Base-by-base conservation (phyloP, 2,329 filamentous ascomycete genomes). In the Talaromyces sp. region DNA sequence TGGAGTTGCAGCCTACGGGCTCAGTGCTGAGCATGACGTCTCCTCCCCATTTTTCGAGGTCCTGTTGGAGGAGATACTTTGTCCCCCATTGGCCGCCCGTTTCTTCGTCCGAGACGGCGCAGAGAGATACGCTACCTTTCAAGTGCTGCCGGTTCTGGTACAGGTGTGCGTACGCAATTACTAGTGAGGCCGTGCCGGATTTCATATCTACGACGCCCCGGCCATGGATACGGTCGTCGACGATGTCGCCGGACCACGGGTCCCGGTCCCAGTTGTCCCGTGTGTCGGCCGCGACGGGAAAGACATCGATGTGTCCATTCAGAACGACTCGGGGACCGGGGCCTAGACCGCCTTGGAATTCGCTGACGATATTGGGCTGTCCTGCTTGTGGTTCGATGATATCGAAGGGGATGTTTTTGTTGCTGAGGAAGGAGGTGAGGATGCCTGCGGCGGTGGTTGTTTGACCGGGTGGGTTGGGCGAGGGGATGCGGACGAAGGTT, bases 131-230 rank as follows among this genome's bases (percentile, higher is more conserved):
- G 45, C 69, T 72, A 27, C 73, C 71, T 19, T 54, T 62, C 0
- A 75, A 58, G 31, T 43, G 10, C 3, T 68, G 39, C 1, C 69
- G 66, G 35, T 71, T 68, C 33, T 60, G 57, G 62, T 70, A 66
- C 4, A 81, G 67, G 41, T 76, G 74, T 5, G 70, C 68, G 63
- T 75, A 81, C 1, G 78, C 79, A n/a, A 80, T 75, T 6, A 79
- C 71, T 2, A 70, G 72, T 0, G 79, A 78, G 0, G 77, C 77
- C 3, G 76, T 80, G 0, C 79, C 79, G 6, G 78, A 76, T 68
- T 81, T 81, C 79, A 82, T 81, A 65, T 81, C 79, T 1, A 80
- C 79, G 0, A 72, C 74, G 1, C 78, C 79, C 16, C 79, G 70
- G 1, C 80, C 79, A 66, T 77, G 72, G 19, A 81, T 70, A 10